Base-by-base conservation (phyloP, 2,329 filamentous ascomycete genomes). In the Sarocladium brachiariae region DNA sequence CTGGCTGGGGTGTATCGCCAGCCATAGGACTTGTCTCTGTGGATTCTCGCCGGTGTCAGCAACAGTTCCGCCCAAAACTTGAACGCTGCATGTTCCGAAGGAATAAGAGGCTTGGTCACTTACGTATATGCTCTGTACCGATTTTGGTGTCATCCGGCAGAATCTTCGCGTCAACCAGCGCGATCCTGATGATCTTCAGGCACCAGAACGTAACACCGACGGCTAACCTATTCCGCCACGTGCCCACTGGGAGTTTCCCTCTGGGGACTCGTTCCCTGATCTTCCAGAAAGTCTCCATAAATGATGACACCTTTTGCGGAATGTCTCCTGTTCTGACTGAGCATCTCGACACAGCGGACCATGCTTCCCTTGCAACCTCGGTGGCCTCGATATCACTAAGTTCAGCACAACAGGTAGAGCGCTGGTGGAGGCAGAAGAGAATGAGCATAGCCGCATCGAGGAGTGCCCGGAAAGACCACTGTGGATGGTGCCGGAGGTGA, bases 151-250 rank as follows among this genome's bases (percentile, higher is more conserved):
- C 53, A 46, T 65, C 58, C 14, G 60, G 61, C 55, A 59, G 60
- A 55, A 58, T 60, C 63, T 66, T 58, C 8, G 67, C 64, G 38
- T 64, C 62, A 30, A 71, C 66, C 24, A 76, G 61, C 34, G 65
- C 65, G 47, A 58, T 61, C 57, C 64, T 76, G 71, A 73, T 79
- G 31, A 68, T 61, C 30, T 67, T 62, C 6, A 80, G 62, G 53
- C 75, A 79, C 56, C 74, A 75, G 53, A 74, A 75, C 4, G 71
- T 71, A 27, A 77, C 64, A 47, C 74, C 72, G 2, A 74, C 74
- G 14, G 71, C 69, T 4, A 78, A 66, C 1, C 76, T 70, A 52
- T 72, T 68, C 2, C 70, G 68, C 61, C 63, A 67, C 31, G 72
- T 70, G 11, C 64, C 61, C 2, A 69, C 69, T 0, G 70, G 65